phyloP scores from a whole-genome alignment of 1,139 yeast species.

The Eremothecium coryli region DNA sequence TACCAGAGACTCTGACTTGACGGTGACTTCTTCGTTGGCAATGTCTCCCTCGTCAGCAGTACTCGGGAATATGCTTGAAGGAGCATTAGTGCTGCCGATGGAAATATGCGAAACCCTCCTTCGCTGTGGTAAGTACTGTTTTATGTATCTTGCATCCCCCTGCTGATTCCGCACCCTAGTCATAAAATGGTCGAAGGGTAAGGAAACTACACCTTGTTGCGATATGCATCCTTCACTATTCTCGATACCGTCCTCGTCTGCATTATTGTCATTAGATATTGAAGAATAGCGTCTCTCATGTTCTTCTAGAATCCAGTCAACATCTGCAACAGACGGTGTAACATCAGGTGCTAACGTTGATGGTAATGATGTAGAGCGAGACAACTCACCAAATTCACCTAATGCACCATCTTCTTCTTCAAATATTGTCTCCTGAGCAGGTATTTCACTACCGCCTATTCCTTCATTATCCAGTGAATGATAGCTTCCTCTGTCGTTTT shows the following conservation, averaged over 20 bases:
- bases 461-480: conserved; percentile 38
- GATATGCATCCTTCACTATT: conserved; percentile 15
- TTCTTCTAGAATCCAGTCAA: conserved; percentile 61
- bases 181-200: conserved; percentile 37
- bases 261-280: conserved; percentile 23
- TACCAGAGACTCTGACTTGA: conserved; percentile 39
- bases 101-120: conserved; percentile 20
- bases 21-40: conserved; percentile 41
- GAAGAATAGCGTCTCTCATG: conserved; percentile 50
- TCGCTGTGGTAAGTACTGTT: conserved; percentile 27
- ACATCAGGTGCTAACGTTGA: conserved; percentile 45
- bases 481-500: conserved; percentile 57
- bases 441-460: conserved; percentile 27
- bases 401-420: conserved; percentile 34
- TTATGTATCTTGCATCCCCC: too few species aligned
- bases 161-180: too few species aligned
- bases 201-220: conserved; percentile 24
- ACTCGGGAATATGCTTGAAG: conserved; percentile 28
- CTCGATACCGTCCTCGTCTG: conserved; percentile 21
- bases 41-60: conserved; percentile 33
- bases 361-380: conserved; percentile 46
- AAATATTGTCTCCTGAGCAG: conserved; percentile 21
- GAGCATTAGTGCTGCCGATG: conserved; percentile 28
- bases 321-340: conserved; percentile 40
- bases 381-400: conserved; percentile 39